A percentile compares a stretch with the other conserved stretches of the same genome.
phyloP scores from a whole-genome alignment of 345 rosid genomes.

The Citrus unshiu region DNA sequence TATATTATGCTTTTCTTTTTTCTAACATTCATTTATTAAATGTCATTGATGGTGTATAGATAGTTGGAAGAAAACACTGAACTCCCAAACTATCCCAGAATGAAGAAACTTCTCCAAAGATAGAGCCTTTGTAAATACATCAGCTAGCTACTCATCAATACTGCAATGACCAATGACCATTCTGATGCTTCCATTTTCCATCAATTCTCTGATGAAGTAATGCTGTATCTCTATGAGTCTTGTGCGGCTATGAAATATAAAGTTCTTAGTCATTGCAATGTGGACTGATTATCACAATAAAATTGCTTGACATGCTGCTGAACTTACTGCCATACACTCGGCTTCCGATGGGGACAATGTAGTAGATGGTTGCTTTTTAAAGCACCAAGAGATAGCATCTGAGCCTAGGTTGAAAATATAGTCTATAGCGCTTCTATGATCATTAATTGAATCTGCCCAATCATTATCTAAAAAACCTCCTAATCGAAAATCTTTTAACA shows the following conservation, averaged over 20 bases:
- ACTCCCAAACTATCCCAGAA: neutral
- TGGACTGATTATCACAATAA: neutral
- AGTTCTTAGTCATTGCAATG: neutral
- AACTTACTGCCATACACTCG: neutral
- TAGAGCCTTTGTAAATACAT: no score
- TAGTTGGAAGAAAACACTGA: neutral
- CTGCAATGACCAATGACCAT: no score
- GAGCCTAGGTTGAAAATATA: neutral
- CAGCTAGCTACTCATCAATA: no score
- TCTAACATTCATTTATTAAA: no score
- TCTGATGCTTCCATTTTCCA: no score
- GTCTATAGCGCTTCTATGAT: neutral
- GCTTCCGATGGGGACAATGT: neutral
- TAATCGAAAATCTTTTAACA: no score
- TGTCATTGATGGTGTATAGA: neutral
- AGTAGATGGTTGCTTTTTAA: neutral
- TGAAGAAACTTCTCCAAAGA: neutral
- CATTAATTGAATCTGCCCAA: neutral
- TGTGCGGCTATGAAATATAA: no score
- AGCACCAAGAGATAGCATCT: neutral
- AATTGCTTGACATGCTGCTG: neutral
- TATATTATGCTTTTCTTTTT: no score
- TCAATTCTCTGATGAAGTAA: no score
- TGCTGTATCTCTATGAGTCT: no score
- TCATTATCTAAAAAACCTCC: no score